Percentiles rank a stretch among this genome's conserved stretches.
These are phyloP conservation scores for Hibiscus syriacus DNA, from an alignment of 345 rosid genomes.

Conservation along the genomic window DNA sequence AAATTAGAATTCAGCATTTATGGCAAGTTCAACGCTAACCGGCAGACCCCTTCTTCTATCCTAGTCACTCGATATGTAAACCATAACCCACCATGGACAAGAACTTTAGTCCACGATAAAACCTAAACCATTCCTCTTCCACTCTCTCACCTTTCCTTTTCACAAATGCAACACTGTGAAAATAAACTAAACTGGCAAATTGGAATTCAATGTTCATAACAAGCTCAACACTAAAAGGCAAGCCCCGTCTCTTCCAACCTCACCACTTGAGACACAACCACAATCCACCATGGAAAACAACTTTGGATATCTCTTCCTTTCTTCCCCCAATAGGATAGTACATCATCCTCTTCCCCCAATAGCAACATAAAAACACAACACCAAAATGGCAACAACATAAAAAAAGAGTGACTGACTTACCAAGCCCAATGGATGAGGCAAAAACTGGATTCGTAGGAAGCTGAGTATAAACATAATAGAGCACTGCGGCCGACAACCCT, in stretches of 20 bases:
- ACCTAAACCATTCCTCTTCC: background rate
- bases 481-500: constrained; percentile 60
- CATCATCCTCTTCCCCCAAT: no score
- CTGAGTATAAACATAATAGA: constrained; percentile 60
- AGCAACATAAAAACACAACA: background rate
- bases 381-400: no score
- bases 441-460: constrained; percentile 66
- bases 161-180: background rate
- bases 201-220: background rate
- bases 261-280: background rate
- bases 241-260: background rate
- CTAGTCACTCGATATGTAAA: background rate
- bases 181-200: background rate
- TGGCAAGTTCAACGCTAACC: background rate
- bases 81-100: background rate
- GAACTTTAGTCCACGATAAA: background rate
- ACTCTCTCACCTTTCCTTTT: background rate
- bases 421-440: constrained; percentile 82
- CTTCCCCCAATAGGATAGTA: no score
- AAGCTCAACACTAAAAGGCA: background rate
- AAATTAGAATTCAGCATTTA: background rate
- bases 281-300: no score
- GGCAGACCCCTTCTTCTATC: background rate
- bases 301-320: no score
- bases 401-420: constrained; percentile 30